Evolutionary conservation across 2,329 filamentous ascomycete genomes (phyloP).

Genomic region (Drechslerella dactyloides): DNA sequence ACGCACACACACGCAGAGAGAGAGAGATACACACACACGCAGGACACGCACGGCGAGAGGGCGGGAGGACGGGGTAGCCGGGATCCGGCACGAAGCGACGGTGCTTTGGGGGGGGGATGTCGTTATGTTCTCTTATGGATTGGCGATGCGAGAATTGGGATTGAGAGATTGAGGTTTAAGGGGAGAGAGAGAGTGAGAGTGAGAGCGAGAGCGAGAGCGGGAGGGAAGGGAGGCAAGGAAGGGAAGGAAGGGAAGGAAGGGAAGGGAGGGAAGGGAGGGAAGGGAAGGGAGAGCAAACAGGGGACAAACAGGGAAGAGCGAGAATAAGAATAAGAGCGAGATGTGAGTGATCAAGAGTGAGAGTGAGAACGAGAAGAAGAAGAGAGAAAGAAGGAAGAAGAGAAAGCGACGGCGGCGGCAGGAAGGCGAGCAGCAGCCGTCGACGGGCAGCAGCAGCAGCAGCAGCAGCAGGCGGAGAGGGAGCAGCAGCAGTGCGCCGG

Average conservation of each 20-base stretch:
- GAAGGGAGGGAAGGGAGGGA: constrained; percentile 2
- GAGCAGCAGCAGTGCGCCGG: constrained; percentile 1
- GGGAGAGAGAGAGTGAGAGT: background rate
- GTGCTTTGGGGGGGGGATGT: too few relatives aligned
- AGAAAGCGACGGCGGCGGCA: background rate
- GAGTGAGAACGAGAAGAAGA: background rate
- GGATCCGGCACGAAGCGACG: too few relatives aligned
- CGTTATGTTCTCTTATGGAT: constrained; percentile 12
- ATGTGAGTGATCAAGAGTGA: too few relatives aligned
- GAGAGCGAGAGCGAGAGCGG: background rate
- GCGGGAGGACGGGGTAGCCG: too few relatives aligned
- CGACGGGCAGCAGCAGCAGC: constrained; percentile 1
- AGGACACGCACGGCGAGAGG: too few relatives aligned
- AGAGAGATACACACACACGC: too few relatives aligned
- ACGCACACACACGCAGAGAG: too few relatives aligned
- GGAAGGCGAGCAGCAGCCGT: constrained; percentile 9
- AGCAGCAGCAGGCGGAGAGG: constrained; percentile 13
- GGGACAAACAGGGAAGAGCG: background rate
- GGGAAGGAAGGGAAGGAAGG: background rate
- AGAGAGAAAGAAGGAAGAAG: background rate
- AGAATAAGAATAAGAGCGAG: background rate
- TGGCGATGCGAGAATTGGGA: constrained; percentile 1
- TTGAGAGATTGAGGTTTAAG: background rate
- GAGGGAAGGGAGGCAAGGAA: constrained; percentile 6
- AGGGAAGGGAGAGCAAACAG: background rate